A percentile compares a stretch with the other conserved stretches of the same genome.
Evolutionary conservation across 768 basidiomycete species (phyloP).

Genomic region (Mycena chlorophos): DNA sequence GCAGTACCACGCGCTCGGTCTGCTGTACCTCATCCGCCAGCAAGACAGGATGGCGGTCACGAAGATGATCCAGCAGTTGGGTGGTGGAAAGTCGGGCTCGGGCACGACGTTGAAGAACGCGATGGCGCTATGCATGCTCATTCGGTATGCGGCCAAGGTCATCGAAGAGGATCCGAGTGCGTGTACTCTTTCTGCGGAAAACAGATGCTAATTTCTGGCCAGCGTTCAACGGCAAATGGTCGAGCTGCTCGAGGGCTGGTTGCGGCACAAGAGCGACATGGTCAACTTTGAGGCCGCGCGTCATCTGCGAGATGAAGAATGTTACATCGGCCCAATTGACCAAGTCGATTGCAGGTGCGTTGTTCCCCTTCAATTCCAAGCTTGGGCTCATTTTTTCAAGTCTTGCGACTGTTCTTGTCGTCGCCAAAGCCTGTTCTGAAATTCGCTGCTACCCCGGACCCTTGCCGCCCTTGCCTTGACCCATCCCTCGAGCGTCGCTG

Average conservation of each 20-base stretch:
- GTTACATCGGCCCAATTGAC: slow-evolving; percentile 76
- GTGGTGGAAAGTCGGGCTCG: slow-evolving; percentile 81
- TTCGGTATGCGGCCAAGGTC: slow-evolving; percentile 96
- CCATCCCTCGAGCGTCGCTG: slow-evolving; percentile 83
- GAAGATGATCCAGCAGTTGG: slow-evolving; percentile 99
- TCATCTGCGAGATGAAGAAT: slow-evolving; percentile 93
- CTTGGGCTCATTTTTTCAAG: slow-evolving; percentile 40
- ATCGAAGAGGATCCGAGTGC: slow-evolving; percentile 98
- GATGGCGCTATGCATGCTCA: slow-evolving; percentile 98
- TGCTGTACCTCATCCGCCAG: slow-evolving; percentile 92
- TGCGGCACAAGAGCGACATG: slow-evolving; percentile 99
- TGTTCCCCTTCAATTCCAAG: neutral
- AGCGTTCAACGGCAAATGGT: slow-evolving; percentile 92
- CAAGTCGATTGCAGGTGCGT: slow-evolving; percentile 84
- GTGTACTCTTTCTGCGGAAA: slow-evolving; percentile 31
- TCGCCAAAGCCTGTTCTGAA: slow-evolving; percentile 94
- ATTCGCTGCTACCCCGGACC: slow-evolving; percentile 95
- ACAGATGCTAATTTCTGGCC: slow-evolving; percentile 12
- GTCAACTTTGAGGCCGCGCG: slow-evolving; percentile 99
- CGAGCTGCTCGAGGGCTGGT: slow-evolving; percentile 90
- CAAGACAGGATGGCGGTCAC: slow-evolving; percentile 99
- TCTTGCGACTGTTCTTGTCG: slow-evolving; percentile 92
- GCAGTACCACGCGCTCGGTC: slow-evolving; percentile 94
- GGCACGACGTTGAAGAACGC: slow-evolving; percentile 89
- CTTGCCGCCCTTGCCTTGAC: slow-evolving; percentile 85